A percentile compares a stretch with the other conserved stretches of the same genome.
phyloP scores from a whole-genome alignment of 2,329 filamentous ascomycete genomes.

The Diaporthe batatas region DNA sequence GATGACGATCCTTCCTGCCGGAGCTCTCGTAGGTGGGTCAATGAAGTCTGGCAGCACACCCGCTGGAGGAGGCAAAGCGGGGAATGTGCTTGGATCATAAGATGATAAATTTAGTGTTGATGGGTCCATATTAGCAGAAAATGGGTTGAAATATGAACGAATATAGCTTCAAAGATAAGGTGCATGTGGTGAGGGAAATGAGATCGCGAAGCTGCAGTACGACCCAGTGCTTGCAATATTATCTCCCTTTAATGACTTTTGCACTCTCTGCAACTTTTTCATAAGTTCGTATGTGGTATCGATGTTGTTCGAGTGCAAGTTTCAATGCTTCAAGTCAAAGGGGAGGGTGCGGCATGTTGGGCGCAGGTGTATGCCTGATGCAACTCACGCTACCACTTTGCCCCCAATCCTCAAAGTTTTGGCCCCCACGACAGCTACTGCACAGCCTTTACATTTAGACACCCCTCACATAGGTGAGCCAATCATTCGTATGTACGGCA shows the following conservation, averaged over 20 bases:
- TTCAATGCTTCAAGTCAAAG: not conserved
- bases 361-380: not conserved
- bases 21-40: constrained; percentile 13
- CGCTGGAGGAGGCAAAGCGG: constrained; percentile 23
- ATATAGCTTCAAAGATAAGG: not conserved
- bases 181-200: not conserved
- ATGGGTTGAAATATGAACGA: not conserved
- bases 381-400: not conserved
- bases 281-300: too few relatives aligned
- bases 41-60: constrained; percentile 20
- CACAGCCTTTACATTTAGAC: not conserved
- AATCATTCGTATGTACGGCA: not conserved
- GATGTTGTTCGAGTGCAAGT: not conserved
- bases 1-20: constrained; percentile 14
- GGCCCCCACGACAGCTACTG: not conserved
- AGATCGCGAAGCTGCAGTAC: not conserved
- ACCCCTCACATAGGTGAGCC: not conserved
- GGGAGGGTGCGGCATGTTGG: too few relatives aligned
- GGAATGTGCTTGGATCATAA: constrained; percentile 1
- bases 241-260: not conserved
- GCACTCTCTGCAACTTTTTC: not conserved
- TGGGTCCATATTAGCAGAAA: not conserved
- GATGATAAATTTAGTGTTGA: not conserved
- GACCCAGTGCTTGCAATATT: not conserved
- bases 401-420: not conserved